A percentile compares a stretch with the other conserved stretches of the same genome.
phyloP scores from a whole-genome alignment of 495 filamentous ascomycete species.

The Parathielavia hyrcaniae region DNA sequence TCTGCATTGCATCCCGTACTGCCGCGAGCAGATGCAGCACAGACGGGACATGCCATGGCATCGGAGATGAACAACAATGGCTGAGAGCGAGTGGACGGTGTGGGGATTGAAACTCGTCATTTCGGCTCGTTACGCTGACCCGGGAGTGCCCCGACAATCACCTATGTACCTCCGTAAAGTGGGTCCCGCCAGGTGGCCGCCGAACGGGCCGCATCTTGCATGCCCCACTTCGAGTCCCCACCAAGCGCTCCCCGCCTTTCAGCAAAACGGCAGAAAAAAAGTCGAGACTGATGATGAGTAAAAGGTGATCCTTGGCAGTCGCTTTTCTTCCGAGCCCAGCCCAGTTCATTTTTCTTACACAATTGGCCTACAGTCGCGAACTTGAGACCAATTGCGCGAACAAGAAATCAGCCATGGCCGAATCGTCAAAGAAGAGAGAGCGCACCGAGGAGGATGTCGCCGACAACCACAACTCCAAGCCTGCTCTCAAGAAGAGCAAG shows the following conservation, averaged over 20 bases:
- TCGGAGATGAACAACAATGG: neutral
- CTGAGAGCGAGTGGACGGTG: neutral
- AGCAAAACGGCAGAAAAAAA: constrained; percentile 14
- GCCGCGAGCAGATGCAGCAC: too few species aligned
- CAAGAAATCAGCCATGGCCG: constrained; percentile 21
- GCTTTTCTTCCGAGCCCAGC: neutral
- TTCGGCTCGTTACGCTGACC: constrained; percentile 9
- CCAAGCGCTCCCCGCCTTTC: constrained; percentile 11
- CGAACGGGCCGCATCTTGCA: constrained; percentile 19
- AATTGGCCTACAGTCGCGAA: neutral
- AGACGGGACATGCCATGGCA: neutral
- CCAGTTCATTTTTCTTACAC: neutral
- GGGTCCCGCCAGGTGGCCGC: constrained; percentile 6
- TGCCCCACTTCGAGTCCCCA: constrained; percentile 1
- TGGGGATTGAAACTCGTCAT: neutral
- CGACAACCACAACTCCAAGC: constrained; percentile 15
- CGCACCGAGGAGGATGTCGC: constrained; percentile 33
- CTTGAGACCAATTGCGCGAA: too few species aligned
- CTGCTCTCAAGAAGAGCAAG: constrained; percentile 35
- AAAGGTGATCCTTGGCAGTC: neutral
- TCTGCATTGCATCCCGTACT: too few species aligned
- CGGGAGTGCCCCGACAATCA: too few species aligned
- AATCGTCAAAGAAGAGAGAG: constrained; percentile 32
- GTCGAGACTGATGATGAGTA: neutral
- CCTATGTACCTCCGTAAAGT: too few species aligned